phyloP scores from a whole-genome alignment of 2,329 filamentous ascomycete species.

The Ascochyta fabae region DNA sequence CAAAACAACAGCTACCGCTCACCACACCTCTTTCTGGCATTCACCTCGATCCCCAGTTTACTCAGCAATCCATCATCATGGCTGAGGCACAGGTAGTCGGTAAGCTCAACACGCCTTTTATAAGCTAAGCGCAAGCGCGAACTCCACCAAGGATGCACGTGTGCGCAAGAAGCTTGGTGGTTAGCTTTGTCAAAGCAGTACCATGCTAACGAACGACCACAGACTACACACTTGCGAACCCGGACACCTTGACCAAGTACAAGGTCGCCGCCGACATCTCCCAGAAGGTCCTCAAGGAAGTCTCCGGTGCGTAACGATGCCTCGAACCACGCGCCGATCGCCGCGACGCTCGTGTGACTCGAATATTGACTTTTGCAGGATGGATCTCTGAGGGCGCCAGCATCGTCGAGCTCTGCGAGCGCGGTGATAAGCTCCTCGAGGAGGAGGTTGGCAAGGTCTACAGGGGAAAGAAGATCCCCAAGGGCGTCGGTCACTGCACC shows the following conservation, averaged over 20 bases:
- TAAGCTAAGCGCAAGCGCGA: not conserved
- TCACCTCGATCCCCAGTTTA: conserved; percentile 29
- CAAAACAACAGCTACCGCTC: conserved; percentile 40
- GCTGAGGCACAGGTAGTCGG: conserved; percentile 43
- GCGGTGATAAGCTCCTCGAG: conserved; percentile 92
- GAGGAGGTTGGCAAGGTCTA: conserved; percentile 96
- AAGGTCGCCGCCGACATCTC: conserved; percentile 96
- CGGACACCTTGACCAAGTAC: conserved; percentile 97
- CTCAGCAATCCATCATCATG: conserved; percentile 40
- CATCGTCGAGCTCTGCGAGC: conserved; percentile 92
- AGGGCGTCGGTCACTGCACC: conserved; percentile 93
- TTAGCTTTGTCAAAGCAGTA: conserved; percentile 26
- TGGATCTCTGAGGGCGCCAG: conserved; percentile 84
- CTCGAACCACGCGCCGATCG: conserved; percentile 9
- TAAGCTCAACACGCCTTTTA: conserved; percentile 24
- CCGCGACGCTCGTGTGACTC: conserved; percentile 16
- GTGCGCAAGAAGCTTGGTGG: conserved; percentile 15
- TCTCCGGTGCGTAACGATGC: conserved; percentile 60
- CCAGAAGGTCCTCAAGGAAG: conserved; percentile 90
- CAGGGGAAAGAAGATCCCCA: conserved; percentile 95
- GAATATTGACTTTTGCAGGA: conserved; percentile 53
- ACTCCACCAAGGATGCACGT: not conserved
- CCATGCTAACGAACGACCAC: conserved; percentile 34
- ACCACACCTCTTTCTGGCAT: conserved; percentile 32
- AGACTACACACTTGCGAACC: conserved; percentile 92